Evolutionary conservation across 2,329 filamentous ascomycete genomes (phyloP).

Genomic region (Monosporascus sp.): DNA sequence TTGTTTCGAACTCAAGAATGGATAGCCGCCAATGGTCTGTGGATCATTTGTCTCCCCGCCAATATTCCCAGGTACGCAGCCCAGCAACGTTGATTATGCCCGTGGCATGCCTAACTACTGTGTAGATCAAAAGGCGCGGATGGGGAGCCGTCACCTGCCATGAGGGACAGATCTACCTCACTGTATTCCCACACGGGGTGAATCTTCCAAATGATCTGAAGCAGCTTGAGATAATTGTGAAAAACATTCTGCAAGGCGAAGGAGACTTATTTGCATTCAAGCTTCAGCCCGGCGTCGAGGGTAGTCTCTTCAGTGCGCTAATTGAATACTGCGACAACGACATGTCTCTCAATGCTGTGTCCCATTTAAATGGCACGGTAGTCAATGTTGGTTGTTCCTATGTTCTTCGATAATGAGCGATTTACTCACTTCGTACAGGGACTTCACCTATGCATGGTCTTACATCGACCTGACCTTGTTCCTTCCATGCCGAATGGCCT

Average conservation of each 20-base stretch:
- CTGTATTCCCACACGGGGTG: conserved; percentile 31
- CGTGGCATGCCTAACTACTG: conserved; percentile 2
- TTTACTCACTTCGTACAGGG: conserved; percentile 12
- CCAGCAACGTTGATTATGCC: not conserved
- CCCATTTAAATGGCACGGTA: conserved; percentile 32
- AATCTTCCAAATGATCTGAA: conserved; percentile 12
- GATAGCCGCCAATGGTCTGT: conserved; percentile 41
- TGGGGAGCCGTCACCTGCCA: conserved; percentile 33
- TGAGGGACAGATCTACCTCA: conserved; percentile 51
- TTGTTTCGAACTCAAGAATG: conserved; percentile 40
- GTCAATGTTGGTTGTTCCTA: conserved; percentile 27
- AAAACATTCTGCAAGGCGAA: conserved; percentile 36
- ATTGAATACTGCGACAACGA: conserved; percentile 49
- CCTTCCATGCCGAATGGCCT: conserved; percentile 12
- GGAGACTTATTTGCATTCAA: conserved; percentile 50
- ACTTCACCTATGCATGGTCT: conserved; percentile 21
- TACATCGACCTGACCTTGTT: conserved; percentile 23
- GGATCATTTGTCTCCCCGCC: conserved; percentile 37
- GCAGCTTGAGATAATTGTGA: conserved; percentile 33
- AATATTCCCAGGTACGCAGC: conserved; percentile 35
- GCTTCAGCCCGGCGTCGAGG: conserved; percentile 32
- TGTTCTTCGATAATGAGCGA: not conserved
- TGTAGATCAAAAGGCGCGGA: conserved; percentile 23
- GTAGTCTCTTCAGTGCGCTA: conserved; percentile 40
- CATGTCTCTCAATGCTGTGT: conserved; percentile 34